Evolutionary conservation across 2,329 filamentous ascomycete genomes (phyloP), one percentile per base, ranked within the genome.

Genomic region (Madurella fahalii): DNA sequence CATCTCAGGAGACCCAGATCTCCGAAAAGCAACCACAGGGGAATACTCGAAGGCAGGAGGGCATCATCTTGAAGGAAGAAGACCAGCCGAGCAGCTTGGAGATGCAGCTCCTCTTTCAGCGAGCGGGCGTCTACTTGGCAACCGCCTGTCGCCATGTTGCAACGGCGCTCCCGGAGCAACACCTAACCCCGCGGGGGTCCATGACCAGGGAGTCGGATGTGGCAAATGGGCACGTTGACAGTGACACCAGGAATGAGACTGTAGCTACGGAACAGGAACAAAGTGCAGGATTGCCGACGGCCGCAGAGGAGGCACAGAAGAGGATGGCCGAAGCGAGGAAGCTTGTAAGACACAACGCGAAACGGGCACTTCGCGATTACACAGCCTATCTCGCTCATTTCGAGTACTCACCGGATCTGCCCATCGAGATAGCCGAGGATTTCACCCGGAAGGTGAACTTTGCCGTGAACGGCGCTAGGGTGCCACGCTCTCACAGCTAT

Each of bases 41-140:
- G 37, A 50, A 47, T 12, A 58, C 54, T 25, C 65, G 65, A 53
- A 64, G 69, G 32, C 66, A 63, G 2, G 67, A 65, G 9, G 71
- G 75, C 13, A 58, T 71, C 43, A 63, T 69, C 1, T 55, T 76
- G 15, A 62, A 73, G 40, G 68, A 78, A 50, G 69, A 67, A 4
- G 63, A 88, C 58, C 88, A 92, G 60, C 89, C 89, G 13, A 86
- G 78, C 62, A 89, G 89, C 66, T 74, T 92, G 59, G 86, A 90
- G 66, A 77, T 80, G 46, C 90, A 94, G 65, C 69, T 94, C 4
- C 70, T 89, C 4, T 93, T 94, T 67, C 86, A 92, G 61, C 81
- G 90, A 44, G 90, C 84, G 1, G 81, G 82, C 5, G 83, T 84
- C 5, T 88, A 92, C 67, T 74, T 95, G 37, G 82, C 81, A 4